phyloP scores from a whole-genome alignment of 2,329 filamentous ascomycete genomes.

The Ophiostoma himal-ulmi region DNA sequence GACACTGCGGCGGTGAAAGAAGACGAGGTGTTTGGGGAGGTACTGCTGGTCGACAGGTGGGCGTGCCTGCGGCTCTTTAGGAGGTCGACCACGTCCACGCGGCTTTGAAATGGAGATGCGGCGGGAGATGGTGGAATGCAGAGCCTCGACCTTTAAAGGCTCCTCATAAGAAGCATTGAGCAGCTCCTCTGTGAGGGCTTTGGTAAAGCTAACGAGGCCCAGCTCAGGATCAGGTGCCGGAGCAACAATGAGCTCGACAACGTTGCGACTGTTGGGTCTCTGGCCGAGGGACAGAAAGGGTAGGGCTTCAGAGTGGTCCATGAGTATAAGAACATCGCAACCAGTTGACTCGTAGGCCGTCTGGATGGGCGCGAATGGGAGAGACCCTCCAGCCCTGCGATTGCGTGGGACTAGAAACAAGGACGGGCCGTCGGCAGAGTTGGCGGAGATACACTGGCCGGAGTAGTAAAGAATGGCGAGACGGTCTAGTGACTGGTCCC shows the following conservation, averaged over 20 bases:
- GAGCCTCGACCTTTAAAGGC: slow-evolving; percentile 14
- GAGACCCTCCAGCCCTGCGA: not conserved
- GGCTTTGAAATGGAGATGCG: slow-evolving; percentile 23
- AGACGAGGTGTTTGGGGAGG: slow-evolving; percentile 24
- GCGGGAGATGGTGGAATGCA: slow-evolving; percentile 16
- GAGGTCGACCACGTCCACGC: slow-evolving; percentile 23
- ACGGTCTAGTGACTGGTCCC: slow-evolving; percentile 17
- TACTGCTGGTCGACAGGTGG: slow-evolving; percentile 16
- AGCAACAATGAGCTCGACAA: slow-evolving; percentile 25
- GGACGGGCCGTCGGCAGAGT: slow-evolving; percentile 13
- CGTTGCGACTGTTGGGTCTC: slow-evolving; percentile 17
- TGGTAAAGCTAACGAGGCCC: slow-evolving; percentile 18
- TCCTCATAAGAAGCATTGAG: not conserved
- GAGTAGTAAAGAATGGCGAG: slow-evolving; percentile 27
- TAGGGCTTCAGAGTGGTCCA: slow-evolving; percentile 22
- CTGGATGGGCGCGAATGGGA: slow-evolving; percentile 20
- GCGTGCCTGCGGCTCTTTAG: slow-evolving; percentile 21
- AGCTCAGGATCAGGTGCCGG: slow-evolving; percentile 17
- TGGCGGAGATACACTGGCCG: slow-evolving; percentile 17
- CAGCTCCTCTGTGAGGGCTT: slow-evolving; percentile 25
- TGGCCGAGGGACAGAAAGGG: slow-evolving; percentile 1
- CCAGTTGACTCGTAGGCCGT: slow-evolving; percentile 20
- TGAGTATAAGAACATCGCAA: slow-evolving; percentile 26
- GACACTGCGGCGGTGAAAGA: slow-evolving; percentile 24
- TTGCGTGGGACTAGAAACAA: not conserved